phyloP scores from a whole-genome alignment of 2,329 filamentous ascomycete genomes.

The Clarireedia sp. region DNA sequence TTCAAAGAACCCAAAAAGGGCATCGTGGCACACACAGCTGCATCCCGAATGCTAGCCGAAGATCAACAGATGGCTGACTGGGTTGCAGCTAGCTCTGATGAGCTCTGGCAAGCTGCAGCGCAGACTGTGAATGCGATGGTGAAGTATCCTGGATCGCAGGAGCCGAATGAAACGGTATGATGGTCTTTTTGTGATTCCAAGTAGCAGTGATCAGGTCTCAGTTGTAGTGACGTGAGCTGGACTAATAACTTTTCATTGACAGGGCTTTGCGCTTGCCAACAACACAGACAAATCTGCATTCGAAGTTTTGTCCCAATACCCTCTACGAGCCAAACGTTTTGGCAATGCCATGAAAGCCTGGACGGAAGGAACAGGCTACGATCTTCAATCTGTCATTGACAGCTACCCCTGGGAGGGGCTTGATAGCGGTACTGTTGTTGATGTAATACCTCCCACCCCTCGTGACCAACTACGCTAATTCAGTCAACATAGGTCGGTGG shows the following conservation, averaged over 20 bases:
- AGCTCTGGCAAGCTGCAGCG: neutral
- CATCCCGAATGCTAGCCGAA: constrained; percentile 18
- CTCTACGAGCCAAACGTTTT: constrained; percentile 6
- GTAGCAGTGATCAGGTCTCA: neutral
- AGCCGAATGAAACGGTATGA: constrained; percentile 7
- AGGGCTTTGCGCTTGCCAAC: constrained; percentile 13
- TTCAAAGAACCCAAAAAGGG: constrained; percentile 19
- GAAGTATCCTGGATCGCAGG: constrained; percentile 9
- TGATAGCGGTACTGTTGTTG: constrained; percentile 9
- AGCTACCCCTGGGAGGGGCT: constrained; percentile 13
- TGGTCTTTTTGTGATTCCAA: neutral
- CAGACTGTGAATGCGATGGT: constrained; percentile 6
- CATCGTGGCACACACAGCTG: constrained; percentile 17
- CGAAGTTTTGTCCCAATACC: constrained; percentile 1
- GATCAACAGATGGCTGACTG: constrained; percentile 7
- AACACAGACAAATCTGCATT: neutral
- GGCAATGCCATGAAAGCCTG: constrained; percentile 10
- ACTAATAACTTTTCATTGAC: neutral
- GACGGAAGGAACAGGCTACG: constrained; percentile 1
- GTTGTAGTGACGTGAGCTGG: neutral
- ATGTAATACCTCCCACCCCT: neutral
- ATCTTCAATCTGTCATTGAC: constrained; percentile 1
- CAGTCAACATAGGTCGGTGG: constrained; percentile 19
- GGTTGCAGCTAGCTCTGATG: neutral
- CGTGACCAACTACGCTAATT: neutral